Conservation (phyloP, 2,329 filamentous ascomycete genomes). For the Aspergillus brunneoviolaceus region DNA sequence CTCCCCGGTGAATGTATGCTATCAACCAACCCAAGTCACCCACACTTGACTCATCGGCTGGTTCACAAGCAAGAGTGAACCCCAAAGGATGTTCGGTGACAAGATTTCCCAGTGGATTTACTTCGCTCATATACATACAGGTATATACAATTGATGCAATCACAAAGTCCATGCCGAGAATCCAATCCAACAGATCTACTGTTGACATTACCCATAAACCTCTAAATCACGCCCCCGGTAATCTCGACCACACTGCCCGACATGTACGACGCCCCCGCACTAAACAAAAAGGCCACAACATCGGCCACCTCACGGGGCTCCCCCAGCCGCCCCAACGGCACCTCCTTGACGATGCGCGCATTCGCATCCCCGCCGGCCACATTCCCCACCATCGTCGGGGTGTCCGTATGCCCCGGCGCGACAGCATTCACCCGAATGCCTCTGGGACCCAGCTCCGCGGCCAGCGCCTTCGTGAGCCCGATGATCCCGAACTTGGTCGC, state of each 20-base stretch:
- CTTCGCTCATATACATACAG: too few species aligned
- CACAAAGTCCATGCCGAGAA: too few species aligned
- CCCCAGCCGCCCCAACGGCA: conserved; percentile 41
- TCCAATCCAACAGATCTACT: too few species aligned
- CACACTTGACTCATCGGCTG: too few species aligned
- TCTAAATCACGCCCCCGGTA: conserved; percentile 12
- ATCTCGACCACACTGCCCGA: conserved; percentile 49
- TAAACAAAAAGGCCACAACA: conserved; percentile 51
- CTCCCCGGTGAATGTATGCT: too few species aligned
- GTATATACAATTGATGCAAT: too few species aligned
- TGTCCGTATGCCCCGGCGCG: conserved; percentile 46
- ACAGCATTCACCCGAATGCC: conserved; percentile 22
- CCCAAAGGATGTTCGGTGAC: too few species aligned
- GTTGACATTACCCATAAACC: neutral
- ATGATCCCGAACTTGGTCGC: conserved; percentile 26
- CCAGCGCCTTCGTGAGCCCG: conserved; percentile 25
- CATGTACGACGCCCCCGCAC: conserved; percentile 47
- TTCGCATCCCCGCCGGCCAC: conserved; percentile 49
- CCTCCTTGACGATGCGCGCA: conserved; percentile 25
- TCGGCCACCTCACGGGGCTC: conserved; percentile 51
- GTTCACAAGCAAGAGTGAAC: too few species aligned
- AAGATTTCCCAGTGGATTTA: too few species aligned
- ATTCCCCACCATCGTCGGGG: conserved; percentile 51
- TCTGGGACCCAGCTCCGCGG: conserved; percentile 22
- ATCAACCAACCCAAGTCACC: too few species aligned